These are phyloP conservation scores for Pyrus hybrid DNA, from an alignment of 331 rosid species.

Conservation along the genomic window DNA sequence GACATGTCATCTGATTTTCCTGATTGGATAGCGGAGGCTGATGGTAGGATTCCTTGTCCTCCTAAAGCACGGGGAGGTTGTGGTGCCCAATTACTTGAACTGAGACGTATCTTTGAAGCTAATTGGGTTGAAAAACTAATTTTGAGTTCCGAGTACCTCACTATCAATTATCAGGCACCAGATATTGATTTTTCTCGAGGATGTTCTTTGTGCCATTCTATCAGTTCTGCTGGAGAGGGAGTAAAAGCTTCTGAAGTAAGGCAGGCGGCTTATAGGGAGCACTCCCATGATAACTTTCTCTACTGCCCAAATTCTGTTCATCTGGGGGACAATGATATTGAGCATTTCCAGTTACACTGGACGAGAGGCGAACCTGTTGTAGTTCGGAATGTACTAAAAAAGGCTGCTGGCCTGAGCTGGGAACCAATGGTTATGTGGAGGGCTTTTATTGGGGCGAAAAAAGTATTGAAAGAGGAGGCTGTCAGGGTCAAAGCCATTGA, in stretches of 20 bases:
- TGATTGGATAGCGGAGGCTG: conserved; percentile 38
- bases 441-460: conserved; percentile 25
- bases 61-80: conserved; percentile 54
- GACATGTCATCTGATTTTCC: conserved; percentile 12
- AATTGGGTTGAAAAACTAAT: conserved; percentile 44
- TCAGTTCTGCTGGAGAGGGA: conserved; percentile 15
- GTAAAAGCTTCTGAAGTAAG: background rate
- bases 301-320: conserved; percentile 46
- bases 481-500: conserved; percentile 33
- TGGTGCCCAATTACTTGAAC: conserved; percentile 31
- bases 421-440: conserved; percentile 61
- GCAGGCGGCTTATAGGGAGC: conserved; percentile 45
- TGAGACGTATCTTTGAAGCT: conserved; percentile 41
- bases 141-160: conserved; percentile 29
- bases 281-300: conserved; percentile 39
- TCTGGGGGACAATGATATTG: conserved; percentile 27
- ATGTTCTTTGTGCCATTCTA: conserved; percentile 10
- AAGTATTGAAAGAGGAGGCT: conserved; percentile 21
- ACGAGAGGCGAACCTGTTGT: conserved; percentile 54
- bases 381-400: conserved; percentile 38
- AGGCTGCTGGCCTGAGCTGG: conserved; percentile 67
- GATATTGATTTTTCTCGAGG: conserved; percentile 9
- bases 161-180: conserved; percentile 33
- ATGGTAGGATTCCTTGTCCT: conserved; percentile 49
- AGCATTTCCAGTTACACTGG: conserved; percentile 63